Conservation (phyloP, 1,139 yeast genomes). For the Pichia terricola region DNA sequence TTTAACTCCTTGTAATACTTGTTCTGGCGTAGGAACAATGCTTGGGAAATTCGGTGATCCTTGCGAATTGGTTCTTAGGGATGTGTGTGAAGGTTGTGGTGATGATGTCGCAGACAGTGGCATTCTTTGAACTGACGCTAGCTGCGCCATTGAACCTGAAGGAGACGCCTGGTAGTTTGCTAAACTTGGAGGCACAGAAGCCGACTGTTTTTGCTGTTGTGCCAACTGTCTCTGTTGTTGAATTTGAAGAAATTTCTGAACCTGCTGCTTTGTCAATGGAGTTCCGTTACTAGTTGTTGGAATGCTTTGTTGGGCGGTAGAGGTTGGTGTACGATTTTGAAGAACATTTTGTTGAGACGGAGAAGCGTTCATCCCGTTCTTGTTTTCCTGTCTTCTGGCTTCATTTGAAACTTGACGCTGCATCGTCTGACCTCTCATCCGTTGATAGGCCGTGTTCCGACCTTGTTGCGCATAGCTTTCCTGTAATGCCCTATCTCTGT, state of each 20-base stretch:
- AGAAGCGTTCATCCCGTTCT: background rate
- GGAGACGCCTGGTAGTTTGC: too few relatives aligned
- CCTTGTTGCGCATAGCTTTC: conserved; percentile 42
- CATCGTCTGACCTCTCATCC: conserved; percentile 27
- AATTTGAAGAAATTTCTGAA: conserved; percentile 42
- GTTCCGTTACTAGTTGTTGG: too few relatives aligned
- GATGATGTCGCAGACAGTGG: too few relatives aligned
- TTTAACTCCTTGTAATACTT: conserved; percentile 17
- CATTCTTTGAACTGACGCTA: too few relatives aligned
- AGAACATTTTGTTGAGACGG: conserved; percentile 6
- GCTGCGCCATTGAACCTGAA: too few relatives aligned
- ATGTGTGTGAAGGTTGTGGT: too few relatives aligned
- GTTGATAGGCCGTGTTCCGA: conserved; percentile 13
- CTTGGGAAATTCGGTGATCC: too few relatives aligned
- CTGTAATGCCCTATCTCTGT: conserved; percentile 75
- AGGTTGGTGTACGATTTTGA: too few relatives aligned
- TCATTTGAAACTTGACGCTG: conserved; percentile 23
- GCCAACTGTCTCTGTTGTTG: conserved; percentile 42
- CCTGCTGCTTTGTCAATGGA: conserved; percentile 45
- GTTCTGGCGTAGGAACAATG: conserved; percentile 24
- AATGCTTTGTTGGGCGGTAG: too few relatives aligned
- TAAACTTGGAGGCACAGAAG: too few relatives aligned
- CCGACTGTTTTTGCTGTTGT: conserved; percentile 13
- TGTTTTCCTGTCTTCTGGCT: conserved; percentile 2
- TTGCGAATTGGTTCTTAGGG: too few relatives aligned